A percentile compares a stretch with the other conserved stretches of the same genome.
Evolutionary conservation across 768 basidiomycete genomes (phyloP).

Genomic region (Amanita pseudoporphyria): DNA sequence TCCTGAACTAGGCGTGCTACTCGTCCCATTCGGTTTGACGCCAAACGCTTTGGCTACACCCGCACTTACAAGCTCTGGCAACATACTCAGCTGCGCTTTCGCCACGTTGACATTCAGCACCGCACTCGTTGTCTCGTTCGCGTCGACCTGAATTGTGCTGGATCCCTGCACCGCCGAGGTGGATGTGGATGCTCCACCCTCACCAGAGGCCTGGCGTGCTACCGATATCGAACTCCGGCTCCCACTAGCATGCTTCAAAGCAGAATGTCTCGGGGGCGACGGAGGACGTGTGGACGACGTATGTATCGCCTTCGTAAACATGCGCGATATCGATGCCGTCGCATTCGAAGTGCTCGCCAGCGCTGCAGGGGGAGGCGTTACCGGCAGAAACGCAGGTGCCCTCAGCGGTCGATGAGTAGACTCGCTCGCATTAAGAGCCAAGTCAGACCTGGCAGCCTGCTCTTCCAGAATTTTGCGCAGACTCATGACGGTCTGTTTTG

Average conservation of each 20-base stretch:
- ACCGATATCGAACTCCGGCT: constrained; percentile 5
- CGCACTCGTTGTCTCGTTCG: background rate
- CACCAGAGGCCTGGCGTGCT: background rate
- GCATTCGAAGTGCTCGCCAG: constrained; percentile 58
- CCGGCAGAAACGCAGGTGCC: constrained; percentile 30
- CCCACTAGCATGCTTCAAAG: constrained; percentile 22
- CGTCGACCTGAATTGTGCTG: background rate
- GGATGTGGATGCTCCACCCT: background rate
- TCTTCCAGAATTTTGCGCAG: constrained; percentile 64
- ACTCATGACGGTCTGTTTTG: constrained; percentile 54
- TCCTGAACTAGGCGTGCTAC: constrained; percentile 38
- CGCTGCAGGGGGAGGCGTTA: constrained; percentile 43
- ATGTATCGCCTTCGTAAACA: constrained; percentile 53
- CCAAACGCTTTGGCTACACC: constrained; percentile 6
- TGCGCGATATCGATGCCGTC: constrained; percentile 70
- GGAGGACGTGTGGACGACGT: constrained; percentile 55
- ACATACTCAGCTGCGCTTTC: background rate
- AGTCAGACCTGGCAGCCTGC: constrained; percentile 25
- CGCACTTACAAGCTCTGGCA: constrained; percentile 6
- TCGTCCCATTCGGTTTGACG: constrained; percentile 18
- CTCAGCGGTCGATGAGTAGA: background rate
- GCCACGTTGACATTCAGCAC: background rate
- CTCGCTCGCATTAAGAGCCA: background rate
- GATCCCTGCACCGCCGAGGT: background rate
- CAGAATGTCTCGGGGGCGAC: constrained; percentile 43